Conservation (phyloP, 768 basidiomycete species). For the Hypholoma fasciculare region DNA sequence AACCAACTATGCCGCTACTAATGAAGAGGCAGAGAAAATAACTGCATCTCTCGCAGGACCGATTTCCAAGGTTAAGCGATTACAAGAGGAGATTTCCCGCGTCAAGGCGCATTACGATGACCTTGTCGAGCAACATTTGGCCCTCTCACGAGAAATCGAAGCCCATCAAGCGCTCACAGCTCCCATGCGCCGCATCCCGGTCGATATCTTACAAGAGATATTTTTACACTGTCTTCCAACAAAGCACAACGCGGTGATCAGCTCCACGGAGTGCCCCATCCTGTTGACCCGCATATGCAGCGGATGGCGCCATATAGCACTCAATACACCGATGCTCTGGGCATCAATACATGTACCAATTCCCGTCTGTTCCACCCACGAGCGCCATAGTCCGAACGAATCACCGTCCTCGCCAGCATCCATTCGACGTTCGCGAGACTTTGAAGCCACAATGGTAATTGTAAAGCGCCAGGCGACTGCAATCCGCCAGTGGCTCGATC, state of each 20-base stretch:
- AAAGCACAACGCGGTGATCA: slow-evolving; percentile 10
- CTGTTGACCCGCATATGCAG: slow-evolving; percentile 16
- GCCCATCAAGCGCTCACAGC: slow-evolving; percentile 1
- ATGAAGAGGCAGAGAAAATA: no score
- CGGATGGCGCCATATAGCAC: slow-evolving; percentile 17
- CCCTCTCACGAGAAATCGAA: background rate
- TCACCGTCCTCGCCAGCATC: no score
- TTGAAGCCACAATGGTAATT: background rate
- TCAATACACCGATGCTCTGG: slow-evolving; percentile 17
- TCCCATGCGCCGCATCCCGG: slow-evolving; percentile 14
- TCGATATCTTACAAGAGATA: slow-evolving; percentile 20
- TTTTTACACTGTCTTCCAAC: slow-evolving; percentile 17
- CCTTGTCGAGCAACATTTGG: background rate
- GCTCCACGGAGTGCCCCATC: slow-evolving; percentile 10
- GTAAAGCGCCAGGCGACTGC: background rate
- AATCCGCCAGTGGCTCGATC: background rate
- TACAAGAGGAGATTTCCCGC: no score
- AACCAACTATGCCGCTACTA: no score
- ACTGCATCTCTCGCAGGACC: no score
- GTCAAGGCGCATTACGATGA: background rate
- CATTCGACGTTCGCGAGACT: background rate
- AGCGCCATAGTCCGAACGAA: background rate
- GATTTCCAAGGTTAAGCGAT: no score
- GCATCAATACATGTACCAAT: slow-evolving; percentile 14
- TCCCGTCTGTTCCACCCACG: background rate